Evolutionary conservation across 768 basidiomycete genomes (phyloP), one percentile per base, ranked within the genome.

Genomic region (Psilocybe cyanescens): DNA sequence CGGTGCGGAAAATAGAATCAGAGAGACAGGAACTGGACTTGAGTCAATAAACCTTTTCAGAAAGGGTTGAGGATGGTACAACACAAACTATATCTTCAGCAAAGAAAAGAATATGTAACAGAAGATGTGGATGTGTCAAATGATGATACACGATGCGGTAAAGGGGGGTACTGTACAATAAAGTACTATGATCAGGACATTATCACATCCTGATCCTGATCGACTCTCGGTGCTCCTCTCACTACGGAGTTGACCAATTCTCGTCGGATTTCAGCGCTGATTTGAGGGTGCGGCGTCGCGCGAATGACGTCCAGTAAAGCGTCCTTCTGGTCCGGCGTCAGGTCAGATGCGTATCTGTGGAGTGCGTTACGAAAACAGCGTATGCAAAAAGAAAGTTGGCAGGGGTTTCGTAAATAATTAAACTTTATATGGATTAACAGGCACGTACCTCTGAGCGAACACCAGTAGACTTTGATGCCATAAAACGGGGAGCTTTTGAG

Each of bases 401-500:
- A 35, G 14, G 11, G 14, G 16, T 53, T 31, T 53, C 17, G 51
- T 53, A 33, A 53, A 31, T 33, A 53, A 53, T 53, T n/a, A 17
- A 3, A 58, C 35, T 28, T 29, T 6, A 29, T 24, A 49, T 30
- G 37, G 33, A 51, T 19, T 8, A 8, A 19, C n/a, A 28, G n/a
- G 53, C 12, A 24, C 69, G 47, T 62, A 95, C 95, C 97, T 81
- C 76, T 99, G 97, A 41, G 86, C 88, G 72, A 99, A 98, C 3
- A 96, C 94, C 24, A 99, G 83, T 57, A 99, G 81, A 73, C 92
- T 94, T 76, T 99, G 97, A 73, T 99, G 94, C 97, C 97, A 99
- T 9, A 99, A 81, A 11, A 99, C 97, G n/a, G 97, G 97, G 31
- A 99, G 82, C 71, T 89, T 88, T 50, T 91, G 88, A 1, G 86